Evolutionary conservation across 2,329 filamentous ascomycete genomes (phyloP), one percentile per base, ranked within the genome.

Genomic region (Pseudogymnoascus sp.): DNA sequence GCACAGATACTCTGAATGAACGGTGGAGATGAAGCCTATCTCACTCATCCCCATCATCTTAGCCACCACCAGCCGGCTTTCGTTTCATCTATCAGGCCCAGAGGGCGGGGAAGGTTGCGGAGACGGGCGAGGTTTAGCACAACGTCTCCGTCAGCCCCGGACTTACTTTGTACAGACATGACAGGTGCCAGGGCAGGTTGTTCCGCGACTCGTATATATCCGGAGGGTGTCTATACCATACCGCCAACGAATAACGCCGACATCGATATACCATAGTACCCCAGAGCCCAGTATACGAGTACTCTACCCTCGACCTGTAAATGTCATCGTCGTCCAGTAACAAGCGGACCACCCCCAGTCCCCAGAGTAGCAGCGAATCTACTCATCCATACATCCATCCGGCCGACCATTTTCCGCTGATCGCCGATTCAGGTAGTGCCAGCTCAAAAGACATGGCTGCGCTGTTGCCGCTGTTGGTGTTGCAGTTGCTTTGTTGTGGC

Each of bases 161-260:
- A 49, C 12, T 49, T 49, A 16, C 42, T 49, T 28, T 28, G 23
- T 9, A n/a, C 12, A 25, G 23, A 28, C 23, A n/a, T 49, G 23
- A 49, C 42, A 49, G 42, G 42, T 52, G 14, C 42, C 14, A 30
- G 42, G 42, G 23, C 23, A 28, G 23, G 42, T 52, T 52, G 42
- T 52, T 52, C 42, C 42, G 42, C 30, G 23, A n/a, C 41, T 45
- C 41, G 22, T 52, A 52, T 30, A 52, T 52, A 52, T 16, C 42
- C 42, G 23, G 25, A 52, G 14, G 23, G 42, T 11, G 30, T 52
- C 42, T 11, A 52, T 30, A 30, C 30, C 42, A 52, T 23, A 16
- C 42, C 42, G 23, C 42, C 42, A 52, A 52, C 42, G 23, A 52
- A 52, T 52, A 52, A 52, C 42, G 23, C 42, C 42, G 42, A 28